A percentile compares a stretch with the other conserved stretches of the same genome.
Conservation (phyloP, 441 rosid genomes). For the Breynia disticha region DNA sequence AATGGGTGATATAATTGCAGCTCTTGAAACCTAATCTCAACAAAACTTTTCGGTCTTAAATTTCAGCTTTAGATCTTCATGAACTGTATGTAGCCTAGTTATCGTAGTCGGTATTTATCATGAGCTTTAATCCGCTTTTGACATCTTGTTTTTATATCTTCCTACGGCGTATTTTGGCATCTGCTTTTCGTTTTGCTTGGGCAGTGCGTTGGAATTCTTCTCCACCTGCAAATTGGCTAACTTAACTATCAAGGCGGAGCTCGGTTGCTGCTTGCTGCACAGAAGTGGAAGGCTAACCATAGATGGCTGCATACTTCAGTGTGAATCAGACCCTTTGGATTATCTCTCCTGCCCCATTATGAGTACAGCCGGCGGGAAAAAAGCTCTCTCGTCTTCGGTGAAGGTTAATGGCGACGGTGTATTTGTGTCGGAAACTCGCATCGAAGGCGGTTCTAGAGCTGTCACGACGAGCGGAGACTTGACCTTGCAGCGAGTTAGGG, state of each 20-base stretch:
- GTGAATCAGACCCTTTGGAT: constrained; percentile 77
- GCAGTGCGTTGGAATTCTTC: constrained; percentile 83
- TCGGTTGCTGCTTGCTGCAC: constrained; percentile 90
- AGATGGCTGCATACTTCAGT: constrained; percentile 80
- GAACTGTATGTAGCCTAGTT: neutral
- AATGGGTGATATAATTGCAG: neutral
- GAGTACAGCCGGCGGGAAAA: constrained; percentile 48
- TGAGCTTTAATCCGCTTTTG: neutral
- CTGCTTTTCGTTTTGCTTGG: constrained; percentile 16
- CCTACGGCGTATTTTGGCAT: constrained; percentile 15
- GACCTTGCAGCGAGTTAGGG: constrained; percentile 78
- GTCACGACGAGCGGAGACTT: constrained; percentile 70
- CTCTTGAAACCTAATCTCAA: neutral
- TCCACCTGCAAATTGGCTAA: constrained; percentile 79
- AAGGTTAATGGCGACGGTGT: constrained; percentile 44
- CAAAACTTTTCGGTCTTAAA: neutral
- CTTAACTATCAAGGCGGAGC: constrained; percentile 82
- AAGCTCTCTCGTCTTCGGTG: constrained; percentile 25
- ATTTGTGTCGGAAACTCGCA: constrained; percentile 62
- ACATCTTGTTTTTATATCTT: neutral
- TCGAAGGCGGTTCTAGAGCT: constrained; percentile 91
- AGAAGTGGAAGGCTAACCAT: constrained; percentile 81
- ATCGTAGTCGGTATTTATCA: neutral
- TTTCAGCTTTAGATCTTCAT: neutral
- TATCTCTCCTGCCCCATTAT: constrained; percentile 79